These are phyloP conservation scores for Lodderomyces margitis DNA, from an alignment of 1,139 yeast genomes.

Conservation along the genomic window DNA sequence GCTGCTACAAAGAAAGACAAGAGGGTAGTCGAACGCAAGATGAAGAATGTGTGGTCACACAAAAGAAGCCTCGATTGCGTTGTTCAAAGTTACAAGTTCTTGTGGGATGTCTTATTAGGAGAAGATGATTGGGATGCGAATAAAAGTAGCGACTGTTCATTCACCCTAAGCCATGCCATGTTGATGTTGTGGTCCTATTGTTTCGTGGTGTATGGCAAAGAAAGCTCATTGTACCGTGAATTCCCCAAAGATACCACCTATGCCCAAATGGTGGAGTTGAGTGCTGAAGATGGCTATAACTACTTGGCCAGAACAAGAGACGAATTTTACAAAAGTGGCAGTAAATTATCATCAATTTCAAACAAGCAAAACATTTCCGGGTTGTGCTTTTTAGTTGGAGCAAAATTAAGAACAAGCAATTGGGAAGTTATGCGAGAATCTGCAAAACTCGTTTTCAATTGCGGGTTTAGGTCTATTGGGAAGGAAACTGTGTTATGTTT, in stretches of 20 bases:
- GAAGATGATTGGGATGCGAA: slow-evolving; percentile 27
- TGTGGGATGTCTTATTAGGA: slow-evolving; percentile 59
- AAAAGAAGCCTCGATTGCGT: slow-evolving; percentile 34
- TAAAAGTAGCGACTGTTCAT: slow-evolving; percentile 36
- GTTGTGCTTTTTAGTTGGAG: slow-evolving; percentile 48
- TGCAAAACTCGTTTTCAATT: slow-evolving; percentile 55
- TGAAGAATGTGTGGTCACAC: slow-evolving; percentile 46
- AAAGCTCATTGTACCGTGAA: slow-evolving; percentile 30
- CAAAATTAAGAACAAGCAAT: slow-evolving; percentile 45
- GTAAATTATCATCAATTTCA: slow-evolving; percentile 39
- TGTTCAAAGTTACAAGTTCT: slow-evolving; percentile 60
- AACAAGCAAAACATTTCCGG: slow-evolving; percentile 55
- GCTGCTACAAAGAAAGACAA: slow-evolving; percentile 57
- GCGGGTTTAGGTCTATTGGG: slow-evolving; percentile 59
- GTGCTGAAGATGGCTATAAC: slow-evolving; percentile 37
- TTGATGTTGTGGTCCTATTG: slow-evolving; percentile 50
- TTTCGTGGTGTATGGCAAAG: slow-evolving; percentile 40
- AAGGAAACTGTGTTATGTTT: slow-evolving; percentile 46
- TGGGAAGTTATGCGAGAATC: slow-evolving; percentile 63
- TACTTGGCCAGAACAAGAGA: slow-evolving; percentile 36
- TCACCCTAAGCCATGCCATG: slow-evolving; percentile 46
- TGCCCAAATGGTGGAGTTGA: slow-evolving; percentile 17
- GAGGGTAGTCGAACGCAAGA: slow-evolving; percentile 49
- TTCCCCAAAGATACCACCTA: slow-evolving; percentile 11
- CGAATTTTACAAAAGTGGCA: slow-evolving; percentile 38